Evolutionary conservation across 2,329 filamentous ascomycete genomes (phyloP), one percentile per base, ranked within the genome.

Genomic region (Cladophialophora carrionii): DNA sequence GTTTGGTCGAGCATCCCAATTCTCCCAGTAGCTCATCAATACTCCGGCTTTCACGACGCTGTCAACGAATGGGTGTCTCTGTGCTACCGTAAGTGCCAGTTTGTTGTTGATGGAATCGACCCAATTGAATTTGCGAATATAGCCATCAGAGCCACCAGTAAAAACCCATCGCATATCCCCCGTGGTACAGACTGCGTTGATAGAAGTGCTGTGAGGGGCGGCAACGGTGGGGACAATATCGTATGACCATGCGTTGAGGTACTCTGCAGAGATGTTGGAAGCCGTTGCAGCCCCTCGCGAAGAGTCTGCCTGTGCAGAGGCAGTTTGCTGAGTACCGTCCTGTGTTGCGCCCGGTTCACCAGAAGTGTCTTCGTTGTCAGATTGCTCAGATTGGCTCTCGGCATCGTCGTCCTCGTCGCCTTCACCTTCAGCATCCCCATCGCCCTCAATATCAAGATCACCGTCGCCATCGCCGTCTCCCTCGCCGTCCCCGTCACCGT

Each of bases 211-310:
- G 76, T 97, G 93, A 0, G 95, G 95, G 2, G 95, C 95, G 1
- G 95, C 95, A 80, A 98, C 98, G 24, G 95, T 98, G 1, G 95
- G 95, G 0, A 96, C 90, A 66, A 99, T 96, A 75, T 99, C 95
- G 80, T 98, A 99, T 1, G 90, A 86, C 48, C 84, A 81, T 14
- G 95, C 94, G 1, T 84, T 88, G 57, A 96, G 80, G n/a, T 88
- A 90, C 74, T 96, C 92, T 10, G 88, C 83, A 0, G 90, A 87
- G n/a, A 92, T 83, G 57, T 80, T 55, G 85, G 87, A 59, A 6
- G 20, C 64, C 58, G 69, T 61, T 46, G 67, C 68, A 41, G 60
- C 64, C 31, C 58, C 68, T 4, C 64, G 63, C 20, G 58, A 62
- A 26, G 62, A 68, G 68, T 66, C 70, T 7, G 67, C 58, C 63